Conservation (phyloP, 2,329 filamentous ascomycete species). For the Claviceps spartinae region DNA sequence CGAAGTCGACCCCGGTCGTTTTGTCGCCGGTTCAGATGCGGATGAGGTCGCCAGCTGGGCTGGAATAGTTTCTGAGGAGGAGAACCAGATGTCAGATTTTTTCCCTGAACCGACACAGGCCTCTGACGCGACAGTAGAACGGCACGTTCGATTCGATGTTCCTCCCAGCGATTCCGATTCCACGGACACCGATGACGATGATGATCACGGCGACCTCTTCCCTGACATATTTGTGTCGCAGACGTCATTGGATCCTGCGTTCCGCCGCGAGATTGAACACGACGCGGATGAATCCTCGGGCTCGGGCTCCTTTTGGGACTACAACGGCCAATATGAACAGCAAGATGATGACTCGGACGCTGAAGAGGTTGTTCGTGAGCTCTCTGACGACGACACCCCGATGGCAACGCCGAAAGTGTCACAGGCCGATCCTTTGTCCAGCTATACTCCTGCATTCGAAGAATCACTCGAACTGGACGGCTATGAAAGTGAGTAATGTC, state of each 20-base stretch:
- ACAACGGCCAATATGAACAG: slow-evolving; percentile 32
- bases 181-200: slow-evolving; percentile 49
- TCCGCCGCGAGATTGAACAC: slow-evolving; percentile 61
- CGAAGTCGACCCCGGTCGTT: slow-evolving; percentile 24
- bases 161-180: slow-evolving; percentile 54
- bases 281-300: slow-evolving; percentile 47
- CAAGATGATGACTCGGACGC: slow-evolving; percentile 25
- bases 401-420: slow-evolving; percentile 27
- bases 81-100: slow-evolving; percentile 29
- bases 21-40: slow-evolving; percentile 23
- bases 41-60: slow-evolving; percentile 41
- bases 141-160: slow-evolving; percentile 63
- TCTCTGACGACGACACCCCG: slow-evolving; percentile 28
- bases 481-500: slow-evolving; percentile 42
- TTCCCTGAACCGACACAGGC: slow-evolving; percentile 26
- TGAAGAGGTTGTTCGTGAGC: slow-evolving; percentile 24
- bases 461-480: slow-evolving; percentile 35
- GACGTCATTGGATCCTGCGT: slow-evolving; percentile 55
- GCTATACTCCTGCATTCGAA: slow-evolving; percentile 18
- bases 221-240: slow-evolving; percentile 70
- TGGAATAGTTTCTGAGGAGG: slow-evolving; percentile 36
- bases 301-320: slow-evolving; percentile 51
- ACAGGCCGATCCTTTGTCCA: slow-evolving; percentile 13
- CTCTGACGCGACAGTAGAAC: slow-evolving; percentile 29
- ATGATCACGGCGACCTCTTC: slow-evolving; percentile 52